Evolutionary conservation across 352 stramenopile species (phyloP).

Genomic region (Peronospora belbahrii): DNA sequence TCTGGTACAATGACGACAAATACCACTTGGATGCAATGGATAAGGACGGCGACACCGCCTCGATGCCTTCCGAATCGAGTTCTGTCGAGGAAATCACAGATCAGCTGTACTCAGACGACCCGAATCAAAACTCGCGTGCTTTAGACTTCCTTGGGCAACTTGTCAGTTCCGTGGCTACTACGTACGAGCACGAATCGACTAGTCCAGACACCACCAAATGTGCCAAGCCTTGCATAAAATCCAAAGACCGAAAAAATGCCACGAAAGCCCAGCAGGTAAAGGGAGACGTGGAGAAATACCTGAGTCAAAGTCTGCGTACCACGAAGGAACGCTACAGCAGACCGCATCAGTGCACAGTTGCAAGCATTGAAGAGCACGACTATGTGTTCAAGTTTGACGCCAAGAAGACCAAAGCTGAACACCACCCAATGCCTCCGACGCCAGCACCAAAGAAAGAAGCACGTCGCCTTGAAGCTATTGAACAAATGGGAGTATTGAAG

Average conservation of each 20-base stretch:
- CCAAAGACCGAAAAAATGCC: conserved; percentile 6
- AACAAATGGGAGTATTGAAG: conserved; percentile 35
- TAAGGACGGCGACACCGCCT: conserved; percentile 28
- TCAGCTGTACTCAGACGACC: conserved; percentile 40
- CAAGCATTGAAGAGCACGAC: conserved; percentile 32
- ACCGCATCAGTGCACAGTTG: conserved; percentile 13
- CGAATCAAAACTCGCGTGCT: conserved; percentile 30
- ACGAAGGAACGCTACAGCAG: conserved; percentile 26
- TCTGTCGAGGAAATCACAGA: conserved; percentile 30
- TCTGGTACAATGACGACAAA: conserved; percentile 40
- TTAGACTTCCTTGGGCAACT: conserved; percentile 39
- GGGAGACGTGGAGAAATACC: conserved; percentile 34
- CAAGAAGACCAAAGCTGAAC: conserved; percentile 15
- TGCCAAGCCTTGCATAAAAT: conserved; percentile 8
- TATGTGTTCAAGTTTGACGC: conserved; percentile 41
- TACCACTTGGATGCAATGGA: conserved; percentile 19
- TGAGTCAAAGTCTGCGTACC: conserved; percentile 33
- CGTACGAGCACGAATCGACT: conserved; percentile 19
- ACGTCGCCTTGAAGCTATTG: conserved; percentile 33
- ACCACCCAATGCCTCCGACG: conserved; percentile 43
- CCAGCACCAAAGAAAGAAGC: conserved; percentile 34
- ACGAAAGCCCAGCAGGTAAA: conserved; percentile 30
- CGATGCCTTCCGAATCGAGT: conserved; percentile 26
- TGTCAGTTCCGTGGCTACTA: conserved; percentile 13
- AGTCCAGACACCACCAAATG: conserved; percentile 8